Evolutionary conservation across 176 grass and related monocot species (phyloP).

Genomic region (Cenchrus purpureus): DNA sequence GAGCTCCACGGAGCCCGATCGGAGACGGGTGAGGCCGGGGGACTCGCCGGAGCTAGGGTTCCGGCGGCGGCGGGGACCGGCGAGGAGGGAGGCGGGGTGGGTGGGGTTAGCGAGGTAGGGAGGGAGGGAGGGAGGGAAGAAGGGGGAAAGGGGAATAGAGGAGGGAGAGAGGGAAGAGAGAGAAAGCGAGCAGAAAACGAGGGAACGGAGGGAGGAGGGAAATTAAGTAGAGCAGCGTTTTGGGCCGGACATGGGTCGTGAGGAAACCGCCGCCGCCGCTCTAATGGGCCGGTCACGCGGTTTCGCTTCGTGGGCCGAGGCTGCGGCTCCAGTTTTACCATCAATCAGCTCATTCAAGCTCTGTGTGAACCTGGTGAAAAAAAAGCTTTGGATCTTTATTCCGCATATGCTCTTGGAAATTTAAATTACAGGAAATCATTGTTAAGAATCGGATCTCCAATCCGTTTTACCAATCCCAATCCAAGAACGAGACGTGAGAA

Average conservation of each 20-base stretch:
- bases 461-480: too few species aligned
- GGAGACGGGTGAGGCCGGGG: not conserved
- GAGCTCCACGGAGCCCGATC: slow-evolving; percentile 21
- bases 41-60: slow-evolving; percentile 42
- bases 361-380: not conserved
- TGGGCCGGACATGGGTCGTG: slow-evolving; percentile 10
- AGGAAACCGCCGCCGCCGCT: not conserved
- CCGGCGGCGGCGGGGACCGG: slow-evolving; percentile 25
- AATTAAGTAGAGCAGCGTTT: slow-evolving; percentile 42
- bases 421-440: not conserved
- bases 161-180: not conserved
- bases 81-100: slow-evolving; percentile 26
- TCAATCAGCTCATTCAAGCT: too few species aligned
- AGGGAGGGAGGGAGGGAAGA: slow-evolving; percentile 10
- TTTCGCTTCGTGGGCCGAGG: not conserved
- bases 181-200: slow-evolving; percentile 60
- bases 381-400: not conserved
- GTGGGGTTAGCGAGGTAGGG: slow-evolving; percentile 37
- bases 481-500: too few species aligned
- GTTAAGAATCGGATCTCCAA: too few species aligned
- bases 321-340: too few species aligned
- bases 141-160: slow-evolving; percentile 10
- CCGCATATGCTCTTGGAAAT: not conserved
- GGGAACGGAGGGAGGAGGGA: slow-evolving; percentile 61
- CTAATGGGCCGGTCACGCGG: not conserved